Base-by-base conservation (phyloP, 805 yeast species). In the Metschnikowia similis region DNA sequence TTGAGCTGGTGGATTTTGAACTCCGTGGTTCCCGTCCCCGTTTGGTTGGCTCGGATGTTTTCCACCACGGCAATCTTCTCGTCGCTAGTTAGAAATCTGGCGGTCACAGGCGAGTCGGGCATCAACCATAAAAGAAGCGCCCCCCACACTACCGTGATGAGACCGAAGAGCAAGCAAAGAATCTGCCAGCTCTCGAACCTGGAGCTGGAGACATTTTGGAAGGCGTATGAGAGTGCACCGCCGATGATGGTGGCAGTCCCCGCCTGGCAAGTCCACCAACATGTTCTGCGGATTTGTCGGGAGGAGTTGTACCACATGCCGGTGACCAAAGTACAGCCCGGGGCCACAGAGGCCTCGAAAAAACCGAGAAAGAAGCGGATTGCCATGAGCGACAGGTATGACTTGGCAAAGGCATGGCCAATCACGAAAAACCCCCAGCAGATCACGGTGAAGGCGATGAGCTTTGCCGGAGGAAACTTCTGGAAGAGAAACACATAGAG, bases 301-400 rank as follows among this genome's bases (percentile, higher is more conserved):
- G 69, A 60, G 48, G 75, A 76, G 35, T 77, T 76, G 66, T 81
- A 84, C 66, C 81, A 84, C 85, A 81, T 81, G 28, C 85, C 78
- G 35, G 83, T 79, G 39, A 83, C 72, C 28, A 82, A 67, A 48
- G 81, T 73, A 44, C 81, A 72, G 0, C 84, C 82, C 1, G 83
- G 83, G 0, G 83, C 79, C 40, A 81, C 70, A 2, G 81, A 74
- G 1, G 81, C 64, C 59, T 82, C 86, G 54, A 80, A 79, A 21
- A 76, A 58, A 7, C 86, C 86, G 26, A 81, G 59, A 27, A 81
- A 62, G 5, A 79, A 69, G 49, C 86, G 66, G 1, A 77, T 76
- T n/a, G 80, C 66, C 83, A 81, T 79, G 41, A 81, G 64, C 13
- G 80, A 69, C 1, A 83, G 80, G 57, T 79, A 79, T 2, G 74